phyloP scores from a whole-genome alignment of 352 stramenopile species.

The Bremia lactucae region DNA sequence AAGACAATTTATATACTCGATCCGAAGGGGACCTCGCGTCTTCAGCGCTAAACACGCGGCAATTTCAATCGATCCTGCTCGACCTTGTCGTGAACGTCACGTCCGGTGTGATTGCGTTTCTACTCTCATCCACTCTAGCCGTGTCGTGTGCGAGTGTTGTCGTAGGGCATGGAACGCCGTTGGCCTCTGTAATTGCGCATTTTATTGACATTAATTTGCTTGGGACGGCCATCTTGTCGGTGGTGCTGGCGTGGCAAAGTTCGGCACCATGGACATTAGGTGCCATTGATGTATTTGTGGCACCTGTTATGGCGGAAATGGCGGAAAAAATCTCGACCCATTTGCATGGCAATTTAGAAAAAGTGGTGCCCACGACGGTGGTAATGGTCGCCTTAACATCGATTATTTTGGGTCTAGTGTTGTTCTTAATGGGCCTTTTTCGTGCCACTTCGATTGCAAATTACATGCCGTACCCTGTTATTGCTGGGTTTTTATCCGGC shows the following conservation, averaged over 20 bases:
- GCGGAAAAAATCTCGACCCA: conserved; percentile 49
- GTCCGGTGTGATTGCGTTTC: conserved; percentile 64
- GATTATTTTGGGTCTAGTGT: conserved; percentile 43
- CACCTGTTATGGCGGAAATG: conserved; percentile 68
- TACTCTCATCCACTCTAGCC: conserved; percentile 65
- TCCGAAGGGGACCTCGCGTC: background rate
- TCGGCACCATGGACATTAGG: conserved; percentile 62
- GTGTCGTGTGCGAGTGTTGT: conserved; percentile 74
- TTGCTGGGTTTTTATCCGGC: conserved; percentile 70
- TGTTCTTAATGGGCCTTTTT: conserved; percentile 60
- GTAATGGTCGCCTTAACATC: conserved; percentile 68
- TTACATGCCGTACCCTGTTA: conserved; percentile 80
- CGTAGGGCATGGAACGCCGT: conserved; percentile 51
- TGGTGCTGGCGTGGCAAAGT: conserved; percentile 68
- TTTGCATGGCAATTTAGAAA: conserved; percentile 46
- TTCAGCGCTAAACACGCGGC: conserved; percentile 1
- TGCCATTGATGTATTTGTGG: conserved; percentile 71
- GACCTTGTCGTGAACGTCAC: conserved; percentile 54
- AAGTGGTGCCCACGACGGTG: conserved; percentile 55
- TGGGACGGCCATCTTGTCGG: conserved; percentile 52
- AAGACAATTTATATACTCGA: conserved; percentile 5
- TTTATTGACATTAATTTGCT: conserved; percentile 83
- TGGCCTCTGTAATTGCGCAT: conserved; percentile 50
- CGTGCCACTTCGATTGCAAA: conserved; percentile 71
- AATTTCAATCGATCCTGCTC: conserved; percentile 12